Percentiles rank a stretch among this genome's conserved stretches.
Conservation (phyloP, 2,329 filamentous ascomycete species). For the Ophiocordyceps camponoti-leonardi region DNA sequence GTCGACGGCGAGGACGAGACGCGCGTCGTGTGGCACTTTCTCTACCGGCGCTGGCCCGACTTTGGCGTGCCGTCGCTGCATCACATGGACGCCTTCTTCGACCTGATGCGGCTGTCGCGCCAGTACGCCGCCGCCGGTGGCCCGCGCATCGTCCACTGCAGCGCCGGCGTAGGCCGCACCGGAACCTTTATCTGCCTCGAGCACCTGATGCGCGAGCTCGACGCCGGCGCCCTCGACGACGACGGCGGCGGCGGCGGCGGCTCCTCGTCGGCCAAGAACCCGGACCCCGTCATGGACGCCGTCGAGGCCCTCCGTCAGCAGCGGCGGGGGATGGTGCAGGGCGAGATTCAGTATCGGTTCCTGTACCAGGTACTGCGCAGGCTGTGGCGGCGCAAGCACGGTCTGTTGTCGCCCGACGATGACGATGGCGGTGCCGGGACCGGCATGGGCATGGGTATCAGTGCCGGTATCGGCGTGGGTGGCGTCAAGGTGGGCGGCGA, state of each 20-base stretch:
- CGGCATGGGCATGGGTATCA: too few relatives aligned
- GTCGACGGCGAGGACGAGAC: slow-evolving; percentile 25
- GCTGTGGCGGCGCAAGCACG: slow-evolving; percentile 52
- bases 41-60: slow-evolving; percentile 82
- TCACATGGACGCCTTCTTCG: slow-evolving; percentile 50
- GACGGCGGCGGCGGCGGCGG: slow-evolving; percentile 21
- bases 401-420: slow-evolving; percentile 5
- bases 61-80: slow-evolving; percentile 62
- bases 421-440: slow-evolving; percentile 9
- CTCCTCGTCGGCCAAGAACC: slow-evolving; percentile 11
- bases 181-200: slow-evolving; percentile 96
- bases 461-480: too few relatives aligned
- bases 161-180: slow-evolving; percentile 82
- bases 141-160: slow-evolving; percentile 73
- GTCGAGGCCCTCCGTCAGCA: slow-evolving; percentile 74
- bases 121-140: slow-evolving; percentile 33
- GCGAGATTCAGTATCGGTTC: slow-evolving; percentile 68
- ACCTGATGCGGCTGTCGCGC: slow-evolving; percentile 50
- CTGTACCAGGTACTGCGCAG: slow-evolving; percentile 75
- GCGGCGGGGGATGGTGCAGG: slow-evolving; percentile 90
- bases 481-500: slow-evolving; percentile 13
- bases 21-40: slow-evolving; percentile 62
- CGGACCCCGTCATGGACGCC: slow-evolving; percentile 58
- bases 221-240: slow-evolving; percentile 47
- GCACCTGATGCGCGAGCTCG: slow-evolving; percentile 69